Percentiles rank a stretch among this genome's conserved stretches.
Conservation (phyloP, 495 filamentous ascomycete species). For the Evernia prunastri region DNA sequence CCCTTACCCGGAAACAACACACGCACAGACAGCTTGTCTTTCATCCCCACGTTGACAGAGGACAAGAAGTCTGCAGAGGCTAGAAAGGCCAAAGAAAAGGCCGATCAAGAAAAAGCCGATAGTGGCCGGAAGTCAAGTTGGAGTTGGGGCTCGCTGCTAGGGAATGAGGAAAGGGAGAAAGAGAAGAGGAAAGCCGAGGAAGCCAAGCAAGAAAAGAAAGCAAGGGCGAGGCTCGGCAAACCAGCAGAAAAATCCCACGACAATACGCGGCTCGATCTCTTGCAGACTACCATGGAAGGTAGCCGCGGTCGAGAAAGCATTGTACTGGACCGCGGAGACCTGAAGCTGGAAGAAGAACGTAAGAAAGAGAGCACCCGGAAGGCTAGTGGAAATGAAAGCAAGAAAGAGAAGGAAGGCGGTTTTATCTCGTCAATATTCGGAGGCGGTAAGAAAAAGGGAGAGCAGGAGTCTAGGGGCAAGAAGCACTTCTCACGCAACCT, state of each 20-base stretch:
- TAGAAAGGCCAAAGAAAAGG: constrained; percentile 58
- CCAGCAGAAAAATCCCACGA: constrained; percentile 51
- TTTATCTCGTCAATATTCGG: constrained; percentile 88
- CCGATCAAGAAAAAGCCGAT: constrained; percentile 45
- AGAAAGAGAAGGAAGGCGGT: constrained; percentile 80
- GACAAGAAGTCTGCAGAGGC: constrained; percentile 55
- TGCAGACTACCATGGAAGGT: constrained; percentile 73
- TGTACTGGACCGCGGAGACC: constrained; percentile 71
- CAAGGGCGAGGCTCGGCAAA: constrained; percentile 56
- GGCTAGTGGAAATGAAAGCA: constrained; percentile 58
- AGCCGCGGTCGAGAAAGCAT: constrained; percentile 74
- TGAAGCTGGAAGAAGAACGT: constrained; percentile 70
- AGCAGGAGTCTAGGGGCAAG: constrained; percentile 38
- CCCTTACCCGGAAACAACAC: constrained; percentile 64
- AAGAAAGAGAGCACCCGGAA: constrained; percentile 75
- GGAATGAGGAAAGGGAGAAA: constrained; percentile 64
- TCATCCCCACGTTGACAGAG: constrained; percentile 71
- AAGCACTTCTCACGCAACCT: constrained; percentile 69
- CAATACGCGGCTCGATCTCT: constrained; percentile 69
- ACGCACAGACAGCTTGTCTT: constrained; percentile 71
- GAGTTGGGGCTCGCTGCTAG: constrained; percentile 59
- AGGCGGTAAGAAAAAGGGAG: constrained; percentile 65
- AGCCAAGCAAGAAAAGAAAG: constrained; percentile 56
- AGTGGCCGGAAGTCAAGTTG: constrained; percentile 72
- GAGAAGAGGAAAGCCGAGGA: constrained; percentile 57